Evolutionary conservation across 2,329 filamentous ascomycete genomes (phyloP), one percentile per base, ranked within the genome.

Genomic region (Penicillium fuscoglaucum): DNA sequence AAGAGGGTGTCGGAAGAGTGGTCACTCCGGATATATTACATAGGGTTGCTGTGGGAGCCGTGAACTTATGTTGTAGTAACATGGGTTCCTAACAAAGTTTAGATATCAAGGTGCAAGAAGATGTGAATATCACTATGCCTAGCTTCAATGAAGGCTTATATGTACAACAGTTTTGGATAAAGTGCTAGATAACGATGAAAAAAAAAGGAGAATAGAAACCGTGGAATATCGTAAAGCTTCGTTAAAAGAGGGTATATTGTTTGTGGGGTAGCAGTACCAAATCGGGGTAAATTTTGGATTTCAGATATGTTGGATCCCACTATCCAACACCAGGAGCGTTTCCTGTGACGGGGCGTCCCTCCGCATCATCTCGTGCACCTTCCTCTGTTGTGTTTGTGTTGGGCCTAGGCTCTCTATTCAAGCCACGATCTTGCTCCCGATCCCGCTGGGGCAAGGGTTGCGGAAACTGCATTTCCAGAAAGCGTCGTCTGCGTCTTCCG

Each of bases 401-500:
- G 15, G 10, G 12, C 12, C 8, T 41, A 37, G 40, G 45, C 2
- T 48, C 52, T 55, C 41, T 29, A 50, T 56, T 58, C 21, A 43
- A 28, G 15, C 9, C 39, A 19, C 40, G 31, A 41, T 50, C 56
- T 33, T 35, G 53, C n/a, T 57, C 52, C 21, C 21, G 47, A 29
- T 57, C 29, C 19, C 52, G 61, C 26, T 60, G 65, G 17, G 65
- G 63, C 1, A 67, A 54, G 15, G 64, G 66, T 35, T 66, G 64
- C n/a, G 63, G 66, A 54, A 68, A 66, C 35, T 68, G 64, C 44
- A 63, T 43, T 49, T 67, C 63, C 48, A 67, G 58, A 15, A 60
- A 60, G 12, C 59, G 63, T 48, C 63, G 62, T 37, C 66, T 57
- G 26, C 62, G 67, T 56, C 68, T 61, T 46, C 68, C 63, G 6